phyloP scores from a whole-genome alignment of 2,329 filamentous ascomycete species.

The Lachnellula arida region DNA sequence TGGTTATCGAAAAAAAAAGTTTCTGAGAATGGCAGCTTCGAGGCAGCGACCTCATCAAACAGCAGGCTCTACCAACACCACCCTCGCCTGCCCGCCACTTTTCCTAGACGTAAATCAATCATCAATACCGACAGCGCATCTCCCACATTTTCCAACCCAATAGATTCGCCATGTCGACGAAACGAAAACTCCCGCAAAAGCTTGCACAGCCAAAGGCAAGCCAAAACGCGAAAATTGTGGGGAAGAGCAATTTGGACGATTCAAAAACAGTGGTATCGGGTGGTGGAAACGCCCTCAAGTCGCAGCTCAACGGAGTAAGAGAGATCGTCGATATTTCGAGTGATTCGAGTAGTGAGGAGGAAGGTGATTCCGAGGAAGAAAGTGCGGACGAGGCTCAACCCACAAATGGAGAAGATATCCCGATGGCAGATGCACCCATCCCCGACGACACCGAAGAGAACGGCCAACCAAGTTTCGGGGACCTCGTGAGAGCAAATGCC shows the following conservation, averaged over 20 bases:
- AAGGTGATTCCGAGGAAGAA: constrained; percentile 41
- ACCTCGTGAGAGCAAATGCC: constrained; percentile 67
- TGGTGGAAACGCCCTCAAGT: constrained; percentile 22
- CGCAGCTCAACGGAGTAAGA: constrained; percentile 14
- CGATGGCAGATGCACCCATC: constrained; percentile 29
- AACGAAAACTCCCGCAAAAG: constrained; percentile 54
- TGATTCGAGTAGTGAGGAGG: constrained; percentile 47
- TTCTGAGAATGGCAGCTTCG: not conserved
- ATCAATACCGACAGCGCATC: not conserved
- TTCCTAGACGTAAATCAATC: not conserved
- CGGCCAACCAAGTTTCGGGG: constrained; percentile 70
- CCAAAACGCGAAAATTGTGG: constrained; percentile 46
- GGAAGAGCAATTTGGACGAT: constrained; percentile 53
- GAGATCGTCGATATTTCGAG: constrained; percentile 53
- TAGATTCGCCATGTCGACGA: constrained; percentile 47
- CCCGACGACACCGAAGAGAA: constrained; percentile 32
- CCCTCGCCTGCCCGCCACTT: not conserved
- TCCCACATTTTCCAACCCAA: not conserved
- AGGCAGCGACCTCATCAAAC: not conserved
- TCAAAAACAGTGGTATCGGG: constrained; percentile 49
- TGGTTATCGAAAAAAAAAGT: not conserved
- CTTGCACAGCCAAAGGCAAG: constrained; percentile 52
- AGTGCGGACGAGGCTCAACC: constrained; percentile 38
- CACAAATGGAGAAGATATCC: constrained; percentile 26
- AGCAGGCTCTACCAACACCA: not conserved